phyloP scores from a whole-genome alignment of 2,329 filamentous ascomycete genomes.

The Corinectria fuckeliana region DNA sequence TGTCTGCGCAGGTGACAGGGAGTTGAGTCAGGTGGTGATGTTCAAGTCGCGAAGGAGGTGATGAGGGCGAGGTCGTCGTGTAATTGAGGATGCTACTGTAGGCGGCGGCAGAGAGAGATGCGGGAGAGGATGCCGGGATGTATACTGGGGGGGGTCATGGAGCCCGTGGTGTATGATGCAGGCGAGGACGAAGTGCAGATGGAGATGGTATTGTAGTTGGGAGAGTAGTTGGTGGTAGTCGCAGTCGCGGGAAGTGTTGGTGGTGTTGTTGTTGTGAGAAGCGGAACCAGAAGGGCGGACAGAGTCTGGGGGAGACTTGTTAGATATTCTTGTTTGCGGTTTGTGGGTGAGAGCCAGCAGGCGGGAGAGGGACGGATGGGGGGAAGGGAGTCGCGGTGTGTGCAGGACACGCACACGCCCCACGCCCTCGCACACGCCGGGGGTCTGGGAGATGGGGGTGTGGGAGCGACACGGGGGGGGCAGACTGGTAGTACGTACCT shows the following conservation, averaged over 20 bases:
- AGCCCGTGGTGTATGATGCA: slow-evolving; percentile 30
- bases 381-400: slow-evolving; percentile 40
- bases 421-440: slow-evolving; percentile 4
- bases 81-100: slow-evolving; percentile 25
- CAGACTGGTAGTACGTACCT: slow-evolving; percentile 30
- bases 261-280: slow-evolving; percentile 34
- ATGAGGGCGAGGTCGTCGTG: slow-evolving; percentile 12
- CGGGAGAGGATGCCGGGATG: slow-evolving; percentile 22
- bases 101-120: slow-evolving; percentile 24
- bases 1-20: not conserved
- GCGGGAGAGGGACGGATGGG: slow-evolving; percentile 36
- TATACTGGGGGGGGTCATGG: slow-evolving; percentile 34
- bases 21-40: not conserved
- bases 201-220: slow-evolving; percentile 10
- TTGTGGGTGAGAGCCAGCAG: slow-evolving; percentile 28
- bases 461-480: slow-evolving; percentile 19
- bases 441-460: slow-evolving; percentile 19
- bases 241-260: slow-evolving; percentile 23
- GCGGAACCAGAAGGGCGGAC: slow-evolving; percentile 23
- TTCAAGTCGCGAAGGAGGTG: slow-evolving; percentile 4
- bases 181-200: slow-evolving; percentile 25
- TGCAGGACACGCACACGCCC: slow-evolving; percentile 31
- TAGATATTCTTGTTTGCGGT: slow-evolving; percentile 39
- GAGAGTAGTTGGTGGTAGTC: not conserved
- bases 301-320: slow-evolving; percentile 36